Evolutionary conservation across 495 filamentous ascomycete genomes (phyloP).

Genomic region (Penicillium robsamsonii): DNA sequence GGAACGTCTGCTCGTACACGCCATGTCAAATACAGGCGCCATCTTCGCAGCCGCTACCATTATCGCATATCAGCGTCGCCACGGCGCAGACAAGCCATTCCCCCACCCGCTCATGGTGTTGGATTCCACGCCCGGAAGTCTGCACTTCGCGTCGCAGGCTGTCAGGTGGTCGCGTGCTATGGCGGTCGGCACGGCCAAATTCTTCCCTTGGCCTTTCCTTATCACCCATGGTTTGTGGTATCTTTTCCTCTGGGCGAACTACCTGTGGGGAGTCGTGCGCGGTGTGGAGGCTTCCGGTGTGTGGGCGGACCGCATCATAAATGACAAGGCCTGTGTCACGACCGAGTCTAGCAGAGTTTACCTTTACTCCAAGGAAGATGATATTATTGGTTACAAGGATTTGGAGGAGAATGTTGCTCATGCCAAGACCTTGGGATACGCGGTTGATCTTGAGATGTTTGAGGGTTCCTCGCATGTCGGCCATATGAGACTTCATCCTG

Average conservation of each 20-base stretch:
- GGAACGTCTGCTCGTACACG: slow-evolving; percentile 43
- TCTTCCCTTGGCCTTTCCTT: slow-evolving; percentile 49
- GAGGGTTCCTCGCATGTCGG: slow-evolving; percentile 54
- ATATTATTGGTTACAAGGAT: slow-evolving; percentile 53
- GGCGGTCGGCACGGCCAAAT: slow-evolving; percentile 46
- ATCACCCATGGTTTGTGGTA: slow-evolving; percentile 48
- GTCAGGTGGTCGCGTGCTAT: slow-evolving; percentile 51
- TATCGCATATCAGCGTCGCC: slow-evolving; percentile 40
- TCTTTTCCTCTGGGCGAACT: slow-evolving; percentile 25
- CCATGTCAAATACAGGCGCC: slow-evolving; percentile 53
- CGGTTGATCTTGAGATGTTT: slow-evolving; percentile 45
- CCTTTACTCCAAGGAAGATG: slow-evolving; percentile 53
- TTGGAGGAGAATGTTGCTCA: slow-evolving; percentile 49
- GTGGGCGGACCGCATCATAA: slow-evolving; percentile 25
- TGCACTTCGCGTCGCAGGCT: slow-evolving; percentile 47
- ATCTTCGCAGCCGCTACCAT: slow-evolving; percentile 49
- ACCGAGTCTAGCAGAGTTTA: slow-evolving; percentile 36
- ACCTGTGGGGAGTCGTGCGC: slow-evolving; percentile 13
- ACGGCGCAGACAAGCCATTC: slow-evolving; percentile 35
- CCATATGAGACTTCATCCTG: slow-evolving; percentile 51
- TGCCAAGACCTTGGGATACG: slow-evolving; percentile 42
- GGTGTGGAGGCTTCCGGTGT: slow-evolving; percentile 23
- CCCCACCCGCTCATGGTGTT: slow-evolving; percentile 47
- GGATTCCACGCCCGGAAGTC: slow-evolving; percentile 53
- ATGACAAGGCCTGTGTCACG: slow-evolving; percentile 20